Evolutionary conservation across 306 rosid species (phyloP), one percentile per base, ranked within the genome.

Genomic region (Crotalaria pallida): DNA sequence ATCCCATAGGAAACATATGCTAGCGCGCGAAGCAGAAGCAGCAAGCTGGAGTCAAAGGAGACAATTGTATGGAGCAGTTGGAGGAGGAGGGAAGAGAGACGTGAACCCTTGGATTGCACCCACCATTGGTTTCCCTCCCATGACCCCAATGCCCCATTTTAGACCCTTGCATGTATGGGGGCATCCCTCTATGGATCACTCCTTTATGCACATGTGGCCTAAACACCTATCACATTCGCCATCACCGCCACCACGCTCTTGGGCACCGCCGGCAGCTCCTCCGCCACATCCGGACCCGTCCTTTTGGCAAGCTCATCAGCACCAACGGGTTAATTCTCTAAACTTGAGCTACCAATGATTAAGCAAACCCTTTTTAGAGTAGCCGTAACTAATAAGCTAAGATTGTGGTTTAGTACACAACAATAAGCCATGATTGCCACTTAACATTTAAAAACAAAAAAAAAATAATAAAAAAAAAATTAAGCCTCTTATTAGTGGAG

Each of bases 81-180:
- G 77, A 0, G 77, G 68, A 24, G 84, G 78, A 6, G 83, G 73
- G 12, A 88, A 82, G 79, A 83, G 87, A 79, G 83, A 81, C 1
- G 41, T 71, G 10, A 83, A 58, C 73, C 83, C 88, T 1, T 88
- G 98, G 98, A 16, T 65, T 12, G 85, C 77, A 72, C 84, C 96
- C 7, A 79, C 87, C 65, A 81, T 94, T 70, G 92, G 95, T 11
- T 94, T 85, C 57, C 96, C 94, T 65, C 86, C 89, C 15, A 71
- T 80, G 49, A 61, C 70, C 8, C 79, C 88, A 45, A 34, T 70
- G 75, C 88, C 81, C 75, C 88, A 88, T 71, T 88, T 84, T 61
- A 85, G 96, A 77, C 92, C 96, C n/a, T 62, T 94, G 11, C 97
- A 94, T 69, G 98, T 90, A 13, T 94, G 98, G 98, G 98, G 98